Evolutionary conservation across 768 basidiomycete species (phyloP), one percentile per base, ranked within the genome.

Genomic region (Naganishia friedmannii): DNA sequence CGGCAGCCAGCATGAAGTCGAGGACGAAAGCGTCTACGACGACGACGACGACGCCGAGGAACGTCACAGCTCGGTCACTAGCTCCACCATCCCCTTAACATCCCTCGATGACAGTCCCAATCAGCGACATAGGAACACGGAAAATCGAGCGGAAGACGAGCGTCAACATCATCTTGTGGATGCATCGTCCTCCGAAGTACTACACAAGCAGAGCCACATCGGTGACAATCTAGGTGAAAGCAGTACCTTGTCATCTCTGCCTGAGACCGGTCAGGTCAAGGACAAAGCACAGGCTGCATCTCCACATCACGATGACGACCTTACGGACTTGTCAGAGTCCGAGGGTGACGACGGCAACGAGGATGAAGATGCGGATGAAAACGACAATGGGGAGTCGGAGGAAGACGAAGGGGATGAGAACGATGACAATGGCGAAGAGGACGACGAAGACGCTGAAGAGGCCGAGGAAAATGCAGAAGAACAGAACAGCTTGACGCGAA

Each of bases 401-500:
- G 65, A 54, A 5, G 48, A 53, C 13, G 48, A 53, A 26, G 51
- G 51, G 9, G 48, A 51, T 46, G 53, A 51, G 48, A 34, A 63
- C 19, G 60, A 46, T 1, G 66, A 65, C 8, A 66, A 67, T n/a
- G 69, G 60, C 48, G 65, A 56, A 13, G 51, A 65, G 60, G 58
- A 39, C 0, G 53, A 39, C 7, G 70, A 66, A 31, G 53, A 32
- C 10, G 69, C 23, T 1, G 60, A 53, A 32, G 69, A 70, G 32
- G 39, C 0, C 34, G 67, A 68, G 7, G 54, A 23, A 21, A 39
- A 68, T 17, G 29, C 2, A 23, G 23, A 66, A 53, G 65, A 48
- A 21, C 12, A 53, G 46, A 9, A 53, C 37, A 45, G 17, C 15
- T 8, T 17, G 15, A 17, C 42, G 15, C 7, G 42, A 8, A 42